These are phyloP conservation scores for Geotrichum carabidarum DNA, from an alignment of 1,139 yeast genomes.

Conservation along the genomic window DNA sequence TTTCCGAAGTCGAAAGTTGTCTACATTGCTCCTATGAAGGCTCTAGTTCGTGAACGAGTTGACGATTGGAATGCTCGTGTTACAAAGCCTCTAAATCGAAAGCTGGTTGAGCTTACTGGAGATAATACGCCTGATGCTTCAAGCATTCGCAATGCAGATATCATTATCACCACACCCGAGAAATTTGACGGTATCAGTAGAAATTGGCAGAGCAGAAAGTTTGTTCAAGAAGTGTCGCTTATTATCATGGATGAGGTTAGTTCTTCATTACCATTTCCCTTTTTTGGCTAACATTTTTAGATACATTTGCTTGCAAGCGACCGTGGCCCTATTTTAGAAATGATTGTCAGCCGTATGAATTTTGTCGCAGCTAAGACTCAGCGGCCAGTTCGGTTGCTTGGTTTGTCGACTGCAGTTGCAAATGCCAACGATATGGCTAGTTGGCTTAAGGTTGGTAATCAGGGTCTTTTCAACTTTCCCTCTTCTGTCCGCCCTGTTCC, in stretches of 20 bases:
- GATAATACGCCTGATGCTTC: constrained; percentile 88
- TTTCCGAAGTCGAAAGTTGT: constrained; percentile 81
- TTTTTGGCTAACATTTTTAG: constrained; percentile 19
- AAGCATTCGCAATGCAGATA: constrained; percentile 84
- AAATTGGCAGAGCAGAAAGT: constrained; percentile 93
- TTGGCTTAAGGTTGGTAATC: constrained; percentile 83
- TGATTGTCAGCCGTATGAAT: constrained; percentile 98
- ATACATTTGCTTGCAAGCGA: constrained; percentile 95
- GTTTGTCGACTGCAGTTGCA: constrained; percentile 96
- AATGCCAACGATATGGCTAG: constrained; percentile 98
- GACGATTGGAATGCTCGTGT: constrained; percentile 86
- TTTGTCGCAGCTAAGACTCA: constrained; percentile 74
- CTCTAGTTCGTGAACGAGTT: constrained; percentile 91
- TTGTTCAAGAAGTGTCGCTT: constrained; percentile 84
- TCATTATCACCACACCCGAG: constrained; percentile 94
- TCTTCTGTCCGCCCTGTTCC: constrained; percentile 97
- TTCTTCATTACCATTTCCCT: not conserved
- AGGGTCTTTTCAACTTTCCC: constrained; percentile 86
- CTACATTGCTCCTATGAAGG: constrained; percentile 98
- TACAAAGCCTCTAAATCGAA: constrained; percentile 44
- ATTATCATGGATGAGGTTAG: constrained; percentile 84
- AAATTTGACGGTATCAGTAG: constrained; percentile 98
- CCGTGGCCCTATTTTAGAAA: constrained; percentile 95
- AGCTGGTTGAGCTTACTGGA: constrained; percentile 90
- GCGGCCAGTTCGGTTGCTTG: constrained; percentile 72